phyloP scores from a whole-genome alignment of 345 rosid species.

The Erodium maritimum region DNA sequence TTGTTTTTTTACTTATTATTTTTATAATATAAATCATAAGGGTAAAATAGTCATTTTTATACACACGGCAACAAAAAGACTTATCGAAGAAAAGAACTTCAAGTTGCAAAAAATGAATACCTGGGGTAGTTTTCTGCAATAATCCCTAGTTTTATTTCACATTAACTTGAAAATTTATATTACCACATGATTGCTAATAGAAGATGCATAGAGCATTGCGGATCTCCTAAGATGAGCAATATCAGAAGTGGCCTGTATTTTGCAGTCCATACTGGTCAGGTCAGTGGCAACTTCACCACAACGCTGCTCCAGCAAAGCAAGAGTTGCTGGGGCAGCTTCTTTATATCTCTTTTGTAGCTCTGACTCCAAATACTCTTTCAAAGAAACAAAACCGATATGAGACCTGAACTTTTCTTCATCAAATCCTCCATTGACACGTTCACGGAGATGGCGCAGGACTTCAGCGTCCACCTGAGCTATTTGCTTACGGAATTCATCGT shows the following conservation, averaged over 20 bases:
- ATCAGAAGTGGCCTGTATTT: conserved; percentile 80
- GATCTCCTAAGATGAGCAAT: conserved; percentile 77
- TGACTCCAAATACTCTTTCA: conserved; percentile 72
- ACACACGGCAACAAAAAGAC: no score
- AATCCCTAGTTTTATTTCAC: no score
- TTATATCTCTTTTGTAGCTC: conserved; percentile 93
- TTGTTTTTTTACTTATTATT: no score
- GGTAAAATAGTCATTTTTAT: no score
- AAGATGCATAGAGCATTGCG: conserved; percentile 77
- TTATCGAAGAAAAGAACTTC: no score
- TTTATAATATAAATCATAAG: no score
- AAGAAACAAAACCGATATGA: conserved; percentile 61
- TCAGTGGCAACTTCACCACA: conserved; percentile 60
- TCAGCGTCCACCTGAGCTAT: conserved; percentile 74
- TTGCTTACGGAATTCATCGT: conserved; percentile 83
- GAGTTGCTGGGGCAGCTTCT: conserved; percentile 91
- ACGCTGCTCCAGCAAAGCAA: conserved; percentile 91
- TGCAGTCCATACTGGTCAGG: conserved; percentile 54
- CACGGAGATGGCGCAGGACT: conserved; percentile 57
- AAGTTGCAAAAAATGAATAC: no score
- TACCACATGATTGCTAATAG: conserved; percentile 82
- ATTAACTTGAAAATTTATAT: no score
- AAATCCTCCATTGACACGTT: conserved; percentile 78
- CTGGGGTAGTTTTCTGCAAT: no score
- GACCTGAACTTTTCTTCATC: conserved; percentile 80